Evolutionary conservation across 768 basidiomycete genomes (phyloP).

Genomic region (Podaxis sp.): DNA sequence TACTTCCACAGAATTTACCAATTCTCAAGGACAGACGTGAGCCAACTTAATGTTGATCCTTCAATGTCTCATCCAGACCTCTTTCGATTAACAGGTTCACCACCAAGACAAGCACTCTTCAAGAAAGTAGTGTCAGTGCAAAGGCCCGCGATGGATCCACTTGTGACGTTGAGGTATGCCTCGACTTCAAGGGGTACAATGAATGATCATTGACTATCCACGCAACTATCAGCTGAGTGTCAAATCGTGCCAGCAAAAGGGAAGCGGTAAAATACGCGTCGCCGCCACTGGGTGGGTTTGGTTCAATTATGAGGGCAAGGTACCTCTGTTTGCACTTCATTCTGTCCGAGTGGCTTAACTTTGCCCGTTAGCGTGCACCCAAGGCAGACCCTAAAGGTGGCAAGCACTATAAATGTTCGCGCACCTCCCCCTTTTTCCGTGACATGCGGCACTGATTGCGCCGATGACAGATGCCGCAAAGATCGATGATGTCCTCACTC

Average conservation of each 20-base stretch:
- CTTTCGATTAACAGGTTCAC: neutral
- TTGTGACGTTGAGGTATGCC: neutral
- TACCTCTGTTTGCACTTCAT: neutral
- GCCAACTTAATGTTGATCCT: neutral
- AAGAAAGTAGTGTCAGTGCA: neutral
- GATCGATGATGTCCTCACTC: conserved; percentile 12
- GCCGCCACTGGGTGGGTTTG: conserved; percentile 18
- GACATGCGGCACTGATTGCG: neutral
- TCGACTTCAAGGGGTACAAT: neutral
- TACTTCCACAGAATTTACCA: neutral
- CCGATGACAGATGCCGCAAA: conserved; percentile 6
- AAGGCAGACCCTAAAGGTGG: conserved; percentile 8
- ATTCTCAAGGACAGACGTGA: conserved; percentile 5
- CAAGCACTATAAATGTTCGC: conserved; percentile 15
- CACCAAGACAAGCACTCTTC: neutral
- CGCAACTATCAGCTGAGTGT: neutral
- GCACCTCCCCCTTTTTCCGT: neutral
- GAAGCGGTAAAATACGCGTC: conserved; percentile 11
- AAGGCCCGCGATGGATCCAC: neutral
- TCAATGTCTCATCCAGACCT: neutral
- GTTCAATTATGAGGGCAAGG: conserved; percentile 19
- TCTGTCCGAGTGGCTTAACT: neutral
- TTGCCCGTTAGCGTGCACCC: conserved; percentile 1
- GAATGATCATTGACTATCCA: neutral
- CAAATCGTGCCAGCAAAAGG: conserved; percentile 14